A percentile compares a stretch with the other conserved stretches of the same genome.
These are phyloP conservation scores for Discostella stelligera DNA, from an alignment of 352 stramenopile genomes.

Conservation along the genomic window DNA sequence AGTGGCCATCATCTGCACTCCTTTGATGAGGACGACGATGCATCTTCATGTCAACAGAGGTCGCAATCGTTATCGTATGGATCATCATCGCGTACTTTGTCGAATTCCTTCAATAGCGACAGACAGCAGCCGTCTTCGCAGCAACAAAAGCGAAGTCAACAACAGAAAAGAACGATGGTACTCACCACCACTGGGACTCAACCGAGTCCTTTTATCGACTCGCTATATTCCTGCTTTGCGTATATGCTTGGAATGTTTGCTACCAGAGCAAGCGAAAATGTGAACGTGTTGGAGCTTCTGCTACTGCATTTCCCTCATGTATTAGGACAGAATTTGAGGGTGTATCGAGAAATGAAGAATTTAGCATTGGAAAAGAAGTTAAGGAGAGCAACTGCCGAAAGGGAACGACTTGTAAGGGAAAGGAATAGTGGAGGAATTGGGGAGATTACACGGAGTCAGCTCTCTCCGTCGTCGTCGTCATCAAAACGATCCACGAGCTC, in stretches of 20 bases:
- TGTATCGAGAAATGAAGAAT: conserved; percentile 69
- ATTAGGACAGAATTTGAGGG: conserved; percentile 67
- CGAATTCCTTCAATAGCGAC: not conserved
- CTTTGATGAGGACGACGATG: conserved; percentile 14
- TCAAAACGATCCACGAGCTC: not conserved
- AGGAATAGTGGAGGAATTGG: conserved; percentile 1
- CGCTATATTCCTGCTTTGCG: conserved; percentile 57
- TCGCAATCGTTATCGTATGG: not conserved
- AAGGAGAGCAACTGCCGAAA: conserved; percentile 31
- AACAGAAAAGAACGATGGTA: conserved; percentile 60
- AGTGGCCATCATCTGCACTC: not conserved
- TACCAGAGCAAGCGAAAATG: conserved; percentile 63
- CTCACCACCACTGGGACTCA: conserved; percentile 50
- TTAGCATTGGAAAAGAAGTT: conserved; percentile 59
- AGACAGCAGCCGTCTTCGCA: not conserved
- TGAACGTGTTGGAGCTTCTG: conserved; percentile 76
- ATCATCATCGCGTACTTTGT: not conserved
- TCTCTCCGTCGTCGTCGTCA: not conserved
- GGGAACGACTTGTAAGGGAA: conserved; percentile 29
- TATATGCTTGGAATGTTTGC: conserved; percentile 72
- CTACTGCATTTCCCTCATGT: conserved; percentile 76
- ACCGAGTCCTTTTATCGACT: conserved; percentile 53
- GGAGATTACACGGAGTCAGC: conserved; percentile 2
- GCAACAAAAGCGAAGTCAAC: conserved; percentile 11
- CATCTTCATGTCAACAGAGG: not conserved